Percentiles rank a stretch among this genome's conserved stretches.
Evolutionary conservation across 495 filamentous ascomycete genomes (phyloP).

Genomic region (Hyaloscypha finlandica): DNA sequence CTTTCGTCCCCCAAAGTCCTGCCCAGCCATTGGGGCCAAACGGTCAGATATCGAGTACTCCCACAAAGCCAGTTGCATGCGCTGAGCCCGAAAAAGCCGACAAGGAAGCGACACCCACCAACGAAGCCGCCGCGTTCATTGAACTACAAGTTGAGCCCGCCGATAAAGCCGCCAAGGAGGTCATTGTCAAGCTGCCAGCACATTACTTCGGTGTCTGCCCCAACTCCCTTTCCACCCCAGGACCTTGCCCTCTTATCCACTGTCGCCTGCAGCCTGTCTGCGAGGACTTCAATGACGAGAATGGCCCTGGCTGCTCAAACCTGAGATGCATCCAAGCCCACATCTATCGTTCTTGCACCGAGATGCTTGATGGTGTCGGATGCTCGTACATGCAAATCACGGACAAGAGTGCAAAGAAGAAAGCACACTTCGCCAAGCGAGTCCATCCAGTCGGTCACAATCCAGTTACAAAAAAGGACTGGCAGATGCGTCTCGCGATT

Average conservation of each 20-base stretch:
- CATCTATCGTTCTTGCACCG: not conserved
- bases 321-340: not conserved
- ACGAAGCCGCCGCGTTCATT: not conserved
- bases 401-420: not conserved
- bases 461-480: not conserved
- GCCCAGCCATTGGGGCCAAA: too few species aligned
- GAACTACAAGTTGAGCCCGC: not conserved
- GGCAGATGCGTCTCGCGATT: not conserved
- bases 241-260: not conserved
- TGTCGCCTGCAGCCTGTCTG: not conserved
- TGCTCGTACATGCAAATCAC: not conserved
- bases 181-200: not conserved
- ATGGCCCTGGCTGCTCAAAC: not conserved
- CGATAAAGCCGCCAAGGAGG: not conserved
- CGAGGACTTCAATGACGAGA: not conserved
- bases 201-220: not conserved
- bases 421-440: not conserved
- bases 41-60: not conserved
- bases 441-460: not conserved
- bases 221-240: not conserved
- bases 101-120: not conserved
- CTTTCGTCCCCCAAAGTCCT: not conserved
- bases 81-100: not conserved
- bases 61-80: not conserved
- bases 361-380: not conserved